Evolutionary conservation across 2,329 filamentous ascomycete genomes (phyloP), one percentile per base, ranked within the genome.

Genomic region (Purpureocillium takamizusanense): DNA sequence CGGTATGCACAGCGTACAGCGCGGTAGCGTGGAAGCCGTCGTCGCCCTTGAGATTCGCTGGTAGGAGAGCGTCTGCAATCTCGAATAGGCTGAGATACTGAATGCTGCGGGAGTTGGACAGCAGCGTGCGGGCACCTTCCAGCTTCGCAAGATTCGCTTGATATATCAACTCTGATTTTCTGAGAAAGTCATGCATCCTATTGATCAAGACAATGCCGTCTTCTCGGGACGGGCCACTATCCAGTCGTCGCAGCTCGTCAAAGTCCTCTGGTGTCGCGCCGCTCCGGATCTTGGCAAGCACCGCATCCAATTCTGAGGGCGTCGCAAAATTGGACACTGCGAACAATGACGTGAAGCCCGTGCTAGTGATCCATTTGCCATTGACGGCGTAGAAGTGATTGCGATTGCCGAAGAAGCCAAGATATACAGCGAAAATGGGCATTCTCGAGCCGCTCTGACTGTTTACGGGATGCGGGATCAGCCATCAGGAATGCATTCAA

Each of bases 1-100:
- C 72, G 40, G 74, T 74, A 47, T 87, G 81, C 7, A 88, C 76
- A 4, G 85, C 83, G 50, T 86, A 84, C 5, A 87, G 59, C 8
- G 72, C 69, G 21, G 67, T 51, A 1, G 68, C 46, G 1, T 69
- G 60, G 38, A 70, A 70, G 9, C 56, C 59, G 2, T 55, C 57
- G 16, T 56, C 53, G 2, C 46, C 42, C 41, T 60, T 64, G 30
- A 60, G 49, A 9, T 55, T 49, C 8, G 51, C 42, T 2, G 62
- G 58, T 10, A 74, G 56, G 15, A 75, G 47, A 15, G 59, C 48
- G 14, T 66, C 58, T 6, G 73, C 65, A 32, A 78, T 66, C 44
- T 76, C 66, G 36, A 68, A 61, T 7, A 78, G 52, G 27, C 66
- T 72, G 41, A 76, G 55, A 42, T 74, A 67, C 43, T 55, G 62